Percentiles rank a stretch among this genome's conserved stretches.
Evolutionary conservation across 2,329 filamentous ascomycete genomes (phyloP).

Genomic region (Chaetothyriales sp.): DNA sequence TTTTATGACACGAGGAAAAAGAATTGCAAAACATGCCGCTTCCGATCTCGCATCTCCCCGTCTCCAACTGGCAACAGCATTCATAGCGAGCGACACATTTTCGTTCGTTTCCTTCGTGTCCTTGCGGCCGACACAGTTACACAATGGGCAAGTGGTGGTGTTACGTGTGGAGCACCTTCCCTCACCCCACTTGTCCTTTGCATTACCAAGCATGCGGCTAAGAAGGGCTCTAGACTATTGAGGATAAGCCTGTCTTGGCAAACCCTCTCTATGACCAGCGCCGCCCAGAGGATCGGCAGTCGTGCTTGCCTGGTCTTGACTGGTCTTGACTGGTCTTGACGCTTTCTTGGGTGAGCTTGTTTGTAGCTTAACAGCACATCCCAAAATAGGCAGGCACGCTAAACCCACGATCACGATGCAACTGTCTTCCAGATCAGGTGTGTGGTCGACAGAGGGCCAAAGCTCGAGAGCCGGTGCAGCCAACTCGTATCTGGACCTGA

Average conservation of each 20-base stretch:
- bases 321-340: not conserved
- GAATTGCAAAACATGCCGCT: not conserved
- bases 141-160: no score
- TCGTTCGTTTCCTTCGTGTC: no score
- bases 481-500: not conserved
- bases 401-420: not conserved
- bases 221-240: no score
- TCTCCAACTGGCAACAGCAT: not conserved
- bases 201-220: no score
- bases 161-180: no score
- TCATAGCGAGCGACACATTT: no score
- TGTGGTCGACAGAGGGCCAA: not conserved
- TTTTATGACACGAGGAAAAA: not conserved
- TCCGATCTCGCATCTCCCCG: not conserved
- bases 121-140: no score
- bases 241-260: not conserved
- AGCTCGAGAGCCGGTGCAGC: no score
- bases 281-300: no score
- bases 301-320: no score
- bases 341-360: not conserved
- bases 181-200: no score
- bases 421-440: not conserved
- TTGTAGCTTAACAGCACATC: not conserved
- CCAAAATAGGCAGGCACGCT: not conserved
- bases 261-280: not conserved